Base-by-base conservation (phyloP, 2,329 filamentous ascomycete species). In the Xylariaceae sp. region DNA sequence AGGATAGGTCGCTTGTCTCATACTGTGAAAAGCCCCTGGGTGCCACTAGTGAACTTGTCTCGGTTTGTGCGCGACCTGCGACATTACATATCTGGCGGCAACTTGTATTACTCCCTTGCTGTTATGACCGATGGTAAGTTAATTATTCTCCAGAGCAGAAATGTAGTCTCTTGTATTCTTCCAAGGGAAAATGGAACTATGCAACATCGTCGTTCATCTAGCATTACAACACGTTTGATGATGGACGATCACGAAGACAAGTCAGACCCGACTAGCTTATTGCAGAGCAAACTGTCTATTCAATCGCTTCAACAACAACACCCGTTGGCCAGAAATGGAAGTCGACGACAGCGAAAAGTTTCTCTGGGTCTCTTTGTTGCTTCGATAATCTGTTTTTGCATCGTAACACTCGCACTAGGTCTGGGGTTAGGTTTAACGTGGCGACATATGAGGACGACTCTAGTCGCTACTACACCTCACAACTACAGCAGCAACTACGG, bases 341-440 rank as follows among this genome's bases (percentile, higher is more conserved):
- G 31, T 12, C 43, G 36, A 28, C 47, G 18, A 12, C 55, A 22
- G 13, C 52, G 51, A 38, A 60, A 57, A 1, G 59, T 64, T 9
- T 52, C 62, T 6, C 42, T 62, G 31, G 52, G 57, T 41, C 42
- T 60, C n/a, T 65, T 63, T 38, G 31, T 63, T 22, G 19, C 51
- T 14, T 55, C 56, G 12, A 46, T 59, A 6, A 5, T 58, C 2
- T 60, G 52, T 45, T 61, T 64, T 42, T 59, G 48, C 31, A 34
- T 61, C 45, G 38, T 60, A 11, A 50, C 56, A 1, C 47, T 66
- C 4, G 53, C 55, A 1, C 47, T 67, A 6, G 60, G 60, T 1
- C 40, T 66, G 10, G 62, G 61, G 10, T 50, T 67, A 4, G 61
- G 63, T 7, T 52, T 65, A 13, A 56, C 58, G 9, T 55, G 46